Conservation (phyloP, 768 basidiomycete species). For the Trametes cingulata region DNA sequence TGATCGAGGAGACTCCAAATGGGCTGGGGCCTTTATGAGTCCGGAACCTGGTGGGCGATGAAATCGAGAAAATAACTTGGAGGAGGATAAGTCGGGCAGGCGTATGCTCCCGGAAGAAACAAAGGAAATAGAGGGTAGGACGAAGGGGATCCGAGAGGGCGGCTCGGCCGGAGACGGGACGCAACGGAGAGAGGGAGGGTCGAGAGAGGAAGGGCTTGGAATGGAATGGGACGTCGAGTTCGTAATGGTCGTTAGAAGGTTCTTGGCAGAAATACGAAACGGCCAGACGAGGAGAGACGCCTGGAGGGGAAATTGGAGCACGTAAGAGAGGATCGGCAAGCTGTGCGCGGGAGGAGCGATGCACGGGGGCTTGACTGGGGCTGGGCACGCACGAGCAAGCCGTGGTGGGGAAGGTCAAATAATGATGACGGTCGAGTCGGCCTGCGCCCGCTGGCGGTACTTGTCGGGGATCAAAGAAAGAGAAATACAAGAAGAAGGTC, state of each 20-base stretch:
- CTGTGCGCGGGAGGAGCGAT: constrained; percentile 12
- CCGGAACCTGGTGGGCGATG: constrained; percentile 2
- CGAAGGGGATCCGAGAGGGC: neutral
- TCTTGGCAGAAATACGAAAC: constrained; percentile 15
- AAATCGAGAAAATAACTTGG: neutral
- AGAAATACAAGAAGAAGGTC: neutral
- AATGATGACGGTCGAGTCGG: neutral
- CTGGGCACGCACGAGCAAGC: constrained; percentile 4
- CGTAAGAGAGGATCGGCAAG: constrained; percentile 13
- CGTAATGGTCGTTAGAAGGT: constrained; percentile 21
- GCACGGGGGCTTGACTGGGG: neutral
- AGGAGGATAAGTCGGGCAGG: neutral
- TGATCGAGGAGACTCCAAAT: constrained; percentile 21
- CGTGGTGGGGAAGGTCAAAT: neutral
- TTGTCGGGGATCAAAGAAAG: neutral
- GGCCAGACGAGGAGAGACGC: constrained; percentile 6
- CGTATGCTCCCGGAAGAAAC: neutral
- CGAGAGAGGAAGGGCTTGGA: constrained; percentile 4
- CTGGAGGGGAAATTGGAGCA: neutral
- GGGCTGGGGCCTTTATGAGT: constrained; percentile 15
- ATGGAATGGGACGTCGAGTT: constrained; percentile 18
- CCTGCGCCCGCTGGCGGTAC: constrained; percentile 8
- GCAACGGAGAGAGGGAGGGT: neutral
- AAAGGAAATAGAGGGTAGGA: neutral
- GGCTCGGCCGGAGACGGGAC: neutral